These are phyloP conservation scores for Fusarium beomiforme DNA, from an alignment of 2,329 filamentous ascomycete species.

Conservation along the genomic window DNA sequence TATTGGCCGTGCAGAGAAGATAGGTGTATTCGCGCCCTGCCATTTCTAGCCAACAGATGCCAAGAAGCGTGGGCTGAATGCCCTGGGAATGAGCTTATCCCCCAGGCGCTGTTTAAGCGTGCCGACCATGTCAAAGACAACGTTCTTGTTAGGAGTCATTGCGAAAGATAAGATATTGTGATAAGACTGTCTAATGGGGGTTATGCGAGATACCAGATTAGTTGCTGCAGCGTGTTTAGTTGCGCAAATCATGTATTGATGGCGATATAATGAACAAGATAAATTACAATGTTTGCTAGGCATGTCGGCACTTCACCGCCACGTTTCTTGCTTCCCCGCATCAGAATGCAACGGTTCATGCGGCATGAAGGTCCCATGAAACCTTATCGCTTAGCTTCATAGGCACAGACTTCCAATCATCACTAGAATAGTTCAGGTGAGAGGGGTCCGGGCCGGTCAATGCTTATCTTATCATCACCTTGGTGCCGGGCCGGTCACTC, in stretches of 20 bases:
- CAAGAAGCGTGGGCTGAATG: neutral
- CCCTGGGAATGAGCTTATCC: neutral
- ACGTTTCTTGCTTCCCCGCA: neutral
- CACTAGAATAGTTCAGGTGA: neutral
- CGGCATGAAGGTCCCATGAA: neutral
- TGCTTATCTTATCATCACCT: neutral
- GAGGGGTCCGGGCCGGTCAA: neutral
- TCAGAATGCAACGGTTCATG: neutral
- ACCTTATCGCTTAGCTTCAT: too few relatives aligned
- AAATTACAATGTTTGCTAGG: neutral
- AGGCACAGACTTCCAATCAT: neutral
- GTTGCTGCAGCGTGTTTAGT: neutral
- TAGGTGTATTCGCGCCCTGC: neutral
- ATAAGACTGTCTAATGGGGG: neutral
- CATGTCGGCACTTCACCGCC: rapidly evolving
- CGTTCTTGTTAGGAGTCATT: neutral
- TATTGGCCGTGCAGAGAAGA: neutral
- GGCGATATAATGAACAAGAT: neutral
- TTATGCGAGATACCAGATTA: neutral
- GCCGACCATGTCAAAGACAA: neutral
- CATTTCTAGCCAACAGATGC: neutral
- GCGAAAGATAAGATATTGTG: rapidly evolving
- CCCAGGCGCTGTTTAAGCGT: neutral
- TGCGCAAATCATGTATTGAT: too few relatives aligned
- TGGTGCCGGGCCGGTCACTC: neutral